A percentile compares a stretch with the other conserved stretches of the same genome.
Conservation (phyloP, 495 filamentous ascomycete species). For the Aspergillus panamensis region DNA sequence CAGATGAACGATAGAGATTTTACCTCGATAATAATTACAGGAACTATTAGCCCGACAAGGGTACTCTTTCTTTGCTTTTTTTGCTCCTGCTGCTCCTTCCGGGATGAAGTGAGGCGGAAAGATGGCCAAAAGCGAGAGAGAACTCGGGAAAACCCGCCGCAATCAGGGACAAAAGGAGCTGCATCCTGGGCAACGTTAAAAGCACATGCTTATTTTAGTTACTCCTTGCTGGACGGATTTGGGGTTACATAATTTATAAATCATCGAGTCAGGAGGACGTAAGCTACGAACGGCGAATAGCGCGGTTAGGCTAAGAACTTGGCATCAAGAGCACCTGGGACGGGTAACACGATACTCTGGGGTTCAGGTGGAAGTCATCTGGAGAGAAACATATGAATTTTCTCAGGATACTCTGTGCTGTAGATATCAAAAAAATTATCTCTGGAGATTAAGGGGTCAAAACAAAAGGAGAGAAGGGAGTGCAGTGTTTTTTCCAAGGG, state of each 20-base stretch:
- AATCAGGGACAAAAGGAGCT: conserved; percentile 11
- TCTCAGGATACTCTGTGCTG: not conserved
- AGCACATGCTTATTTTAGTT: conserved; percentile 15
- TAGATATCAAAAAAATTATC: not conserved
- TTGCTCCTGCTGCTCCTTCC: not conserved
- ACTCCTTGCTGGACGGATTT: not conserved
- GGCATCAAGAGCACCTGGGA: not conserved
- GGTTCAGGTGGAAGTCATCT: not conserved
- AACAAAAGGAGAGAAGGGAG: conserved; percentile 6
- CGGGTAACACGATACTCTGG: too few relatives aligned
- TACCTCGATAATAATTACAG: not conserved
- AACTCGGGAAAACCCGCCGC: conserved; percentile 17
- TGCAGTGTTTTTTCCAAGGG: not conserved
- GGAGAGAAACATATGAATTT: not conserved
- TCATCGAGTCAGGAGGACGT: too few relatives aligned
- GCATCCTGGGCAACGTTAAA: not conserved
- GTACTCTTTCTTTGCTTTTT: not conserved
- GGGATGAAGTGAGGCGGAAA: not conserved
- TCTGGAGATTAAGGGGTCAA: conserved; percentile 8
- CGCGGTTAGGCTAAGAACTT: not conserved
- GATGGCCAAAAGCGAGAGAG: not conserved
- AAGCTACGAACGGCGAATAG: too few relatives aligned
- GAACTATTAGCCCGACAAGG: too few relatives aligned
- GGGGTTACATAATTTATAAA: conserved; percentile 4
- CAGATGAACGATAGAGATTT: conserved; percentile 7